Base-by-base conservation (phyloP, 1,139 yeast species). In the Zygoascus hellenicus region DNA sequence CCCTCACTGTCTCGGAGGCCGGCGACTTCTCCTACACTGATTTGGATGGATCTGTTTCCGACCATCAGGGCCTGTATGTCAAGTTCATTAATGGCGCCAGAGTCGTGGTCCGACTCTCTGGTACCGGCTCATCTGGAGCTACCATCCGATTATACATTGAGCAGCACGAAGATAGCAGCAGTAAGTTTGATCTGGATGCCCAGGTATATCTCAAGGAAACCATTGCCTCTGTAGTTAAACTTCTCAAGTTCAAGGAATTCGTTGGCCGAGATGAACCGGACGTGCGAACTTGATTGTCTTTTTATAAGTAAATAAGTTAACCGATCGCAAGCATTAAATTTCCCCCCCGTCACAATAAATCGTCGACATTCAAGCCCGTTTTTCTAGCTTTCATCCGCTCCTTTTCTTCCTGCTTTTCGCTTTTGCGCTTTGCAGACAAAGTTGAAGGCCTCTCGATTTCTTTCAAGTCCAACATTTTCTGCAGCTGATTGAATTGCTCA, bases 111-210 rank as follows among this genome's bases (percentile, higher is more conserved):
- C 83, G 99, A 68, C 76, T 92, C 56, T 88, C 97, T 0, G 99
- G 99, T 49, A 92, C 99, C 10, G 99, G 99, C 5, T 89, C 97
- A 1, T 82, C 96, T 1, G 99, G 98, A 42, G 97, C 98, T 15
- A 92, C 99, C 2, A 90, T 94, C 52, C 81, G 99, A 68, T 74
- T 92, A 56, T 92, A 92, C 68, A 73, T 90, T 64, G 98, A 92
- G 68, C 83, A 83, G 68, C 90, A 86, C 69, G 80, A 84, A 38
- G 60, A 67, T 46, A 95, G 88, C 60, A 64, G 69, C 49, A 55
- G 77, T 13, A 74, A 73, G 40, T 79, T 76, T 60, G 61, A 61
- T 9, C 58, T 68, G 51, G 66, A 72, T 41, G 95, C 90, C n/a
- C 87, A 84, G 57, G 80, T 80, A 36, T 89, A 71, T 67, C 76